A percentile compares a stretch with the other conserved stretches of the same genome.
Conservation (phyloP, 257 asterid genomes). For the Solanum raphanifolium region DNA sequence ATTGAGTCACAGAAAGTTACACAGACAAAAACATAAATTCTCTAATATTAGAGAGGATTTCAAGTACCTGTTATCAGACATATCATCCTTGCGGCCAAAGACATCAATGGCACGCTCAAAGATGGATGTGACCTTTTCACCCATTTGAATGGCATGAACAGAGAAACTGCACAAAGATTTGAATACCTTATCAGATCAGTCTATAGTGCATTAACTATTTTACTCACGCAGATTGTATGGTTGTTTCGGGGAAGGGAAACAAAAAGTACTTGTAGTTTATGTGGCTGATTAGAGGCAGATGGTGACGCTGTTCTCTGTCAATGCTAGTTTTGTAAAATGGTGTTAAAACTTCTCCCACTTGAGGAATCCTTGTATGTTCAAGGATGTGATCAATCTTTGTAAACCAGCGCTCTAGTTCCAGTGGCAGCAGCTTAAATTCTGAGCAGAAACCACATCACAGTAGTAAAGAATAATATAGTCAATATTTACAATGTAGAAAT, state of each 20-base stretch:
- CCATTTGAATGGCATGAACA: slow-evolving; percentile 94
- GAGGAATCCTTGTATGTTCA: slow-evolving; percentile 89
- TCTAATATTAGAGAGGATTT: slow-evolving; percentile 2
- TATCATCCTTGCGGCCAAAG: slow-evolving; percentile 77
- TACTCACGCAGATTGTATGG: background rate
- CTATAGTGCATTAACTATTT: background rate
- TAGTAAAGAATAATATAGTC: slow-evolving; percentile 3
- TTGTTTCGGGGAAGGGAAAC: background rate
- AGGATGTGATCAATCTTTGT: slow-evolving; percentile 93
- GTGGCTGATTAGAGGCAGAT: slow-evolving; percentile 88
- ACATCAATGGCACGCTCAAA: slow-evolving; percentile 82
- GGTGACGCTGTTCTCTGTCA: slow-evolving; percentile 67
- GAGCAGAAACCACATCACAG: background rate
- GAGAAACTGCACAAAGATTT: slow-evolving; percentile 64
- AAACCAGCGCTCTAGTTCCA: slow-evolving; percentile 96
- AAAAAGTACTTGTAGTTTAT: slow-evolving; percentile 67
- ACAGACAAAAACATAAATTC: background rate
- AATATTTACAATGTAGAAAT: background rate
- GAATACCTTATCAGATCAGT: slow-evolving; percentile 3
- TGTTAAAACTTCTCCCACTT: slow-evolving; percentile 75
- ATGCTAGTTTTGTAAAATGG: slow-evolving; percentile 87
- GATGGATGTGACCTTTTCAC: slow-evolving; percentile 80
- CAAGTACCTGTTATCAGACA: slow-evolving; percentile 44
- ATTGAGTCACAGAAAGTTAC: background rate
- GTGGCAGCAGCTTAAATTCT: slow-evolving; percentile 75